These are phyloP conservation scores for Camellia lanceoleosa DNA, from an alignment of 148 eudicot species.

Conservation along the genomic window DNA sequence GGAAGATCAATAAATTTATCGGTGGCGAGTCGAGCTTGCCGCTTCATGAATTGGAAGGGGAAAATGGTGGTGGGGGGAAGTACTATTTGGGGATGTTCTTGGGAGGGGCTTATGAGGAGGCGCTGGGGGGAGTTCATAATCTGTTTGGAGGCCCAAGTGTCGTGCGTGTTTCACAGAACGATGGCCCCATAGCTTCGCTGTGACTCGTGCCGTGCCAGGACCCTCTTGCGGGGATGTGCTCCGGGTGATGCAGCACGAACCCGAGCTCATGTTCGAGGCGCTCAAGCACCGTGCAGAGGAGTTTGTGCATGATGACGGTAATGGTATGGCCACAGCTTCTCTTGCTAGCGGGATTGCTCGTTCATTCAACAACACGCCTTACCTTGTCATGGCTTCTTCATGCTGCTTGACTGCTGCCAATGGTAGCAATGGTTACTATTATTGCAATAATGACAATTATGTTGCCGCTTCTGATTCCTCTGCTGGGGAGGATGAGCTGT, in stretches of 20 bases:
- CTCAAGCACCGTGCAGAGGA: slow-evolving; percentile 85
- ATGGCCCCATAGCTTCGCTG: slow-evolving; percentile 84
- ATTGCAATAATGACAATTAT: background rate
- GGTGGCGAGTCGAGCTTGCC: slow-evolving; percentile 81
- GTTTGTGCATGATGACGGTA: slow-evolving; percentile 33
- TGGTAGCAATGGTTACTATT: background rate
- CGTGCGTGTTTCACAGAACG: slow-evolving; percentile 76
- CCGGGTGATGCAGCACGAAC: slow-evolving; percentile 89
- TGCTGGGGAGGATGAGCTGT: slow-evolving; percentile 68
- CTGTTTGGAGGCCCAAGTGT: slow-evolving; percentile 94
- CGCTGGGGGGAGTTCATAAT: slow-evolving; percentile 88
- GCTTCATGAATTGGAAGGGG: slow-evolving; percentile 59
- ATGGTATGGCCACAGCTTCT: slow-evolving; percentile 18
- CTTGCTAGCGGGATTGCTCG: slow-evolving; percentile 49
- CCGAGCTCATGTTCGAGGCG: slow-evolving; percentile 80
- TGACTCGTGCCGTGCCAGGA: slow-evolving; percentile 74
- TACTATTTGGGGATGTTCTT: slow-evolving; percentile 92
- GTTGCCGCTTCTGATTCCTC: slow-evolving; percentile 1
- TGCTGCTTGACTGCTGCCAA: slow-evolving; percentile 37
- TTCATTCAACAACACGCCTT: slow-evolving; percentile 84
- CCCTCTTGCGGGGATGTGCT: slow-evolving; percentile 79
- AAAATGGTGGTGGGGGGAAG: slow-evolving; percentile 30
- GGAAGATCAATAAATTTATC: slow-evolving; percentile 84
- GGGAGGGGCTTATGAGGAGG: slow-evolving; percentile 99
- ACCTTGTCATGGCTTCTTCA: slow-evolving; percentile 39